Base-by-base conservation (phyloP, 306 rosid genomes). In the Dicorynia guianensis region DNA sequence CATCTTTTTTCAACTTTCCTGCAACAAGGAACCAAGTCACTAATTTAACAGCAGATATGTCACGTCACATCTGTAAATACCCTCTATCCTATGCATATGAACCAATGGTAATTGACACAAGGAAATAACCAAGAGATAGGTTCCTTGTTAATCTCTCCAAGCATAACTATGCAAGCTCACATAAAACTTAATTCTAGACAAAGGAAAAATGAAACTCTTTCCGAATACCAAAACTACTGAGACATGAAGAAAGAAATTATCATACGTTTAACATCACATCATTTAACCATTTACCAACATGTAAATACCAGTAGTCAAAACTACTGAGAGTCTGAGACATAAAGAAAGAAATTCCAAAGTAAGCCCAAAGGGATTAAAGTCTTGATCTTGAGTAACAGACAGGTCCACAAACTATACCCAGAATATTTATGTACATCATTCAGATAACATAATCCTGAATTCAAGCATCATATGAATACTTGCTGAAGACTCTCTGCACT, bases 1-100 rank as follows among this genome's bases (percentile, higher is more conserved):
- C 98, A 91, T 93, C 69, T 72, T 82, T 69, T 69, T 82, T 17
- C 78, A 78, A 86, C 70, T 89, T 81, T 71, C 76, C 98, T 90
- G 92, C 66, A 79, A 47, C 75, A 49, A 64, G 46, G 59, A 71
- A 40, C 14, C 60, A 69, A 39, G 8, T 34, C 53, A 11, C 42
- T 11, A 35, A 54, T 46, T 49, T 14, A 63, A 74, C 38, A 8
- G 80, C 14, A 58, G n/a, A 80, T 8, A 48, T 44, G 64, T 34
- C 62, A 55, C 9, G 34, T 33, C 67, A 43, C 17, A 49, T 30
- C 39, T 8, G 3, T 61, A 48, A 11, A 50, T 11, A 61, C 12
- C 40, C 10, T 69, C 34, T 8, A 34, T 39, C 9, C 39, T 63
- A 73, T 10, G 17, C 63, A 47, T 59, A 53, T 66, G 11, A 17